phyloP scores from a whole-genome alignment of 257 asterid genomes.

The Gardenia jasminoides region DNA sequence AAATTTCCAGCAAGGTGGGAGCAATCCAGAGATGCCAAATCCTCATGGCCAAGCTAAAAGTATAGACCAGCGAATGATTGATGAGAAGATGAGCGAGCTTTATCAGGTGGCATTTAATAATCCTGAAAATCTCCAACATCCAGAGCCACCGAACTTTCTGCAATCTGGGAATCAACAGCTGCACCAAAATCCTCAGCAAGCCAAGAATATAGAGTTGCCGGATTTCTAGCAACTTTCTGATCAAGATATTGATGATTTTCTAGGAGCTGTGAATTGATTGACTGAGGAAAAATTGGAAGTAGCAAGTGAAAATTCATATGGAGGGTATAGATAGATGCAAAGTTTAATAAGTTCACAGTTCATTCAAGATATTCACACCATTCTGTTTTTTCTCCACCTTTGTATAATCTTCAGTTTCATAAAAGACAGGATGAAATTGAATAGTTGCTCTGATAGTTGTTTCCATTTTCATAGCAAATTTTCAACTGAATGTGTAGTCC shows the following conservation, averaged over 20 bases:
- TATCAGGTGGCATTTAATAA: too few relatives aligned
- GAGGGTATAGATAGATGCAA: background rate
- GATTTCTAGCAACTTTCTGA: background rate
- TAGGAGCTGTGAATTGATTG: background rate
- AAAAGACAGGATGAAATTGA: background rate
- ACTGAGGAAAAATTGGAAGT: background rate
- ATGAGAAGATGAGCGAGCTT: too few relatives aligned
- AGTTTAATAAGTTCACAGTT: too few relatives aligned
- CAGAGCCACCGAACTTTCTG: background rate
- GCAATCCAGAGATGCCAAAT: background rate
- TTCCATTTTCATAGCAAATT: background rate
- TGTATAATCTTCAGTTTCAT: too few relatives aligned
- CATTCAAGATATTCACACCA: too few relatives aligned
- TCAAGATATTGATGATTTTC: background rate
- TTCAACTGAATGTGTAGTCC: background rate
- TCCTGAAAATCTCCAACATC: too few relatives aligned
- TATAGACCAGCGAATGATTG: background rate
- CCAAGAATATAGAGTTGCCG: background rate
- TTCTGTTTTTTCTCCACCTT: background rate
- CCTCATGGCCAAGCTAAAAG: background rate
- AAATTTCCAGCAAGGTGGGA: background rate
- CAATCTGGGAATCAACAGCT: background rate
- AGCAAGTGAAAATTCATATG: background rate
- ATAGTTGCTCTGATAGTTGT: background rate
- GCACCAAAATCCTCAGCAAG: background rate